phyloP scores from a whole-genome alignment of 2,329 filamentous ascomycete genomes.

The Colletotrichum salicis region DNA sequence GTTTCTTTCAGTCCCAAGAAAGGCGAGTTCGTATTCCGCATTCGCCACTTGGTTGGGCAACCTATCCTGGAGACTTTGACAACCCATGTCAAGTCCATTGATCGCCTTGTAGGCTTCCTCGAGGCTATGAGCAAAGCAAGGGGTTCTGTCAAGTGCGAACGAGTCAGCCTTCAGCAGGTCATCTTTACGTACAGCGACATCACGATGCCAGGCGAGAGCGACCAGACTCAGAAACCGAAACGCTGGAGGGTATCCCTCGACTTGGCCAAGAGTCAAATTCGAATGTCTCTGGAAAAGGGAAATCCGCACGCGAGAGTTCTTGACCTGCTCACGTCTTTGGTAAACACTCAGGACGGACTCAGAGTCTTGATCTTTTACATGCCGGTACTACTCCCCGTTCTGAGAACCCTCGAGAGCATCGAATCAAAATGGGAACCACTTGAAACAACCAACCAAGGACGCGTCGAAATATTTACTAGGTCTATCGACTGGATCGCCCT shows the following conservation, averaged over 20 bases:
- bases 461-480: slow-evolving; percentile 62
- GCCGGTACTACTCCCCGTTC: slow-evolving; percentile 71
- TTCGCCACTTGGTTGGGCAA: slow-evolving; percentile 68
- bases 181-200: slow-evolving; percentile 73
- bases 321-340: slow-evolving; percentile 66
- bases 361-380: slow-evolving; percentile 65
- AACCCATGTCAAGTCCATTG: slow-evolving; percentile 72
- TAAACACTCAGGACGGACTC: slow-evolving; percentile 66
- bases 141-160: slow-evolving; percentile 65
- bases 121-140: slow-evolving; percentile 69
- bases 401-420: slow-evolving; percentile 69
- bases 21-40: slow-evolving; percentile 71
- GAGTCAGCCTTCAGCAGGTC: slow-evolving; percentile 70
- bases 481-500: slow-evolving; percentile 68
- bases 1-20: slow-evolving; percentile 69
- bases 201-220: slow-evolving; percentile 37
- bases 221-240: slow-evolving; percentile 23
- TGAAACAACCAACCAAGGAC: slow-evolving; percentile 54
- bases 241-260: slow-evolving; percentile 68
- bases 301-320: slow-evolving; percentile 76
- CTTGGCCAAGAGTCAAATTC: slow-evolving; percentile 64
- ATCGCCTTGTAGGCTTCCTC: slow-evolving; percentile 76
- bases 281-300: slow-evolving; percentile 66
- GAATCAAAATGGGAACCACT: slow-evolving; percentile 63
- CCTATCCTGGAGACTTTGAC: slow-evolving; percentile 69